A percentile compares a stretch with the other conserved stretches of the same genome.
These are phyloP conservation scores for Solanum chaucha DNA, from an alignment of 257 asterid genomes.

Conservation along the genomic window DNA sequence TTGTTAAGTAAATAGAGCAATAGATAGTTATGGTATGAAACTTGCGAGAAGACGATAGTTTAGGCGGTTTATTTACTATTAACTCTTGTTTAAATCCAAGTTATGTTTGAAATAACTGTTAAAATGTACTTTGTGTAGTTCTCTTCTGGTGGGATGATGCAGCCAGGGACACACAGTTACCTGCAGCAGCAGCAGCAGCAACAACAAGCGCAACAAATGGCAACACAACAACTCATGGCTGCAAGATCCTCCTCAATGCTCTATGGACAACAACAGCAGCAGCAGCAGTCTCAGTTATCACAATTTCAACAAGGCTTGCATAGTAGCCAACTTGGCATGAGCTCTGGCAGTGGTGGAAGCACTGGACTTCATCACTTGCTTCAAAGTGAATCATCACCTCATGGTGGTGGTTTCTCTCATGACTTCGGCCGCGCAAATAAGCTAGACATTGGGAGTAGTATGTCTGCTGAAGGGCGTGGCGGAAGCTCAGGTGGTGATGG, in stretches of 20 bases:
- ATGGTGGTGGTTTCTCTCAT: constrained; percentile 28
- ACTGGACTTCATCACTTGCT: constrained; percentile 52
- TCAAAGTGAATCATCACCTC: constrained; percentile 57
- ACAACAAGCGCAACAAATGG: constrained; percentile 49
- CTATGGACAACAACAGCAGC: constrained; percentile 53
- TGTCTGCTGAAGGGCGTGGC: constrained; percentile 40
- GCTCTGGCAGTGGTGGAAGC: constrained; percentile 40
- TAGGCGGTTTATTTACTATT: not conserved
- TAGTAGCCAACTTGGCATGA: constrained; percentile 64
- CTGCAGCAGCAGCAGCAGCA: constrained; percentile 80
- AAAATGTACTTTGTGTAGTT: constrained; percentile 23
- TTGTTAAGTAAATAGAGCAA: not conserved
- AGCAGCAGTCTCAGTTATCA: constrained; percentile 46
- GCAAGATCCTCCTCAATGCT: constrained; percentile 63
- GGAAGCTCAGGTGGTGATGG: constrained; percentile 39
- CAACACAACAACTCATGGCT: constrained; percentile 72
- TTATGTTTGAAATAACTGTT: not conserved
- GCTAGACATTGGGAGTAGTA: constrained; percentile 47
- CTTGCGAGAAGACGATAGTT: not conserved
- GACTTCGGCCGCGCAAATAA: constrained; percentile 36
- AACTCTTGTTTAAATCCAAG: not conserved
- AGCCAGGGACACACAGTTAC: constrained; percentile 55
- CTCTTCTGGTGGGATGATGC: constrained; percentile 51
- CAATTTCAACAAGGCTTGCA: constrained; percentile 68
- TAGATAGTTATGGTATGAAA: not conserved